These are phyloP conservation scores for Eucalyptus sideroxylon DNA, from an alignment of 345 rosid species.

Conservation along the genomic window DNA sequence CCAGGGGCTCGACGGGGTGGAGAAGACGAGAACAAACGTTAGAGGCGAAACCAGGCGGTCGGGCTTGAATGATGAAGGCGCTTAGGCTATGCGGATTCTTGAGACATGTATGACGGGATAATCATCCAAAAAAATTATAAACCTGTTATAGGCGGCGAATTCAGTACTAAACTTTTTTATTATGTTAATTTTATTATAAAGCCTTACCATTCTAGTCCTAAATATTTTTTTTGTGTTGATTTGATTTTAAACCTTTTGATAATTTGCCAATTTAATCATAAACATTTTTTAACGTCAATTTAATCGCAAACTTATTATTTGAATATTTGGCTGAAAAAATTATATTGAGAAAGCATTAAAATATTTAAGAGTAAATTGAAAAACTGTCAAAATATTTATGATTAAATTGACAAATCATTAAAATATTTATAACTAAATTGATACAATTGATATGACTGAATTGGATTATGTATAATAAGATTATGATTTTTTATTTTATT, in stretches of 20 bases:
- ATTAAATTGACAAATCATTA: fast-evolving
- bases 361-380: fast-evolving
- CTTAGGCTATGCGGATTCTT: background rate
- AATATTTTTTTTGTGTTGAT: fast-evolving
- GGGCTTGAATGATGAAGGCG: background rate
- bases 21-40: background rate
- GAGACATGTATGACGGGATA: no score
- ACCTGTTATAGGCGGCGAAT: fast-evolving
- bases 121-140: no score
- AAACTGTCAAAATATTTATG: fast-evolving
- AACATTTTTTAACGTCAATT: background rate
- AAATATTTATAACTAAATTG: fast-evolving
- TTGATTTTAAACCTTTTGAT: fast-evolving
- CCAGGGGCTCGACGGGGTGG: background rate
- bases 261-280: fast-evolving
- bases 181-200: no score
- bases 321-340: no score
- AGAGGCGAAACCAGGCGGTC: background rate
- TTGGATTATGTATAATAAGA: fast-evolving
- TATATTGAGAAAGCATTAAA: fast-evolving
- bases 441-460: fast-evolving
- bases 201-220: fast-evolving
- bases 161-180: fast-evolving
- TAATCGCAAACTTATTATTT: no score
- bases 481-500: no score